These are phyloP conservation scores for Domatiomyces globalis DNA, from an alignment of 2,329 filamentous ascomycete species.

Conservation along the genomic window DNA sequence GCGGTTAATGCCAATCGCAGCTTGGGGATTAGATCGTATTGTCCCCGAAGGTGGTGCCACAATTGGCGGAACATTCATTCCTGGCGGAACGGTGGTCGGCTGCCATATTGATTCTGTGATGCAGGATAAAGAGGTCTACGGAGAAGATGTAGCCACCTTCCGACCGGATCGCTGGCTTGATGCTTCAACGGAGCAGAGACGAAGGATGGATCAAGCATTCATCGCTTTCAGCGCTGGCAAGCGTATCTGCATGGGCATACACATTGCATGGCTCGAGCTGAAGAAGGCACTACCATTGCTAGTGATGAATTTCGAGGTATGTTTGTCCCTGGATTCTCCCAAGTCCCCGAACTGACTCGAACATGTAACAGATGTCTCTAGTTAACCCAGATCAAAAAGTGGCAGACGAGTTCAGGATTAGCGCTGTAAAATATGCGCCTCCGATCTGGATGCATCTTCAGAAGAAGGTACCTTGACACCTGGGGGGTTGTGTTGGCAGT, in stretches of 20 bases:
- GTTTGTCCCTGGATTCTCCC: not conserved
- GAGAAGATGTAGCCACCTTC: slow-evolving; percentile 13
- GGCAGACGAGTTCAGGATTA: slow-evolving; percentile 3
- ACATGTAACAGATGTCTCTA: slow-evolving; percentile 1
- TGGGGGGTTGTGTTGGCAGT: too few relatives aligned
- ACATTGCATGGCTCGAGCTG: slow-evolving; percentile 7
- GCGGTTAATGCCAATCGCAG: slow-evolving; percentile 32
- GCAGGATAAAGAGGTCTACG: slow-evolving; percentile 15
- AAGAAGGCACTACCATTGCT: slow-evolving; percentile 5
- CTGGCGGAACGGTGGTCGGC: slow-evolving; percentile 14
- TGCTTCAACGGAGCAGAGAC: slow-evolving; percentile 5
- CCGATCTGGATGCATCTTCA: slow-evolving; percentile 5
- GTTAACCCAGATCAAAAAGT: slow-evolving; percentile 5
- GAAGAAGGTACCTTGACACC: not conserved
- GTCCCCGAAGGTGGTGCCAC: slow-evolving; percentile 36
- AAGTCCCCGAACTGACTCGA: not conserved
- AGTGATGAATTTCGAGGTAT: slow-evolving; percentile 5
- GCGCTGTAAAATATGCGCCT: slow-evolving; percentile 7
- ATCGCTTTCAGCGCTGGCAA: slow-evolving; percentile 6
- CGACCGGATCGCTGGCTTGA: slow-evolving; percentile 27
- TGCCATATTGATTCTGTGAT: slow-evolving; percentile 4
- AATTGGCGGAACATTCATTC: slow-evolving; percentile 21
- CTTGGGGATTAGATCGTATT: slow-evolving; percentile 15
- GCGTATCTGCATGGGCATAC: slow-evolving; percentile 4
- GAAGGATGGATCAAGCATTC: slow-evolving; percentile 11